Conservation (phyloP, 2,329 filamentous ascomycete genomes). For the Lachnellula hyalina region DNA sequence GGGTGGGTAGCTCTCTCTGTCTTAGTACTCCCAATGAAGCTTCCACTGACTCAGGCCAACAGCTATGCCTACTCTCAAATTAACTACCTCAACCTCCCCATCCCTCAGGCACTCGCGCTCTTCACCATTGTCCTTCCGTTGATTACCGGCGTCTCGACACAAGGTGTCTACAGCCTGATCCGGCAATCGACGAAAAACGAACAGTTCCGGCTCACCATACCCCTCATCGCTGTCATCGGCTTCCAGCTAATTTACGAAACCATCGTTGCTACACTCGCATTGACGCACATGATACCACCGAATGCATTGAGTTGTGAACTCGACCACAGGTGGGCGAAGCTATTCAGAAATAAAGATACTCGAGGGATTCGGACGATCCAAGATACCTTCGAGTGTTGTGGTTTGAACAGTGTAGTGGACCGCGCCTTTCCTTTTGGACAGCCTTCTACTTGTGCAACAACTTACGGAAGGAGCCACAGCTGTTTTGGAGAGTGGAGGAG, state of each 20-base stretch:
- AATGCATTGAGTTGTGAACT: constrained; percentile 44
- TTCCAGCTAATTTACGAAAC: constrained; percentile 31
- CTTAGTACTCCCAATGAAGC: not conserved
- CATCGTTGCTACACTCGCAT: constrained; percentile 26
- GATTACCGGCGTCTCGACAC: constrained; percentile 26
- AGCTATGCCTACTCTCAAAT: constrained; percentile 30
- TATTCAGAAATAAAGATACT: constrained; percentile 49
- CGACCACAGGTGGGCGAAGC: constrained; percentile 47
- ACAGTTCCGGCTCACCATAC: constrained; percentile 24
- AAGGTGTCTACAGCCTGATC: constrained; percentile 18
- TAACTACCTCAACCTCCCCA: constrained; percentile 25
- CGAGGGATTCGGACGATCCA: constrained; percentile 54
- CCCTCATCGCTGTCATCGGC: constrained; percentile 27
- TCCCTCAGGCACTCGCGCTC: constrained; percentile 26
- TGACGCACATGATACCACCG: constrained; percentile 28
- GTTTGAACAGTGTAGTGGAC: constrained; percentile 52
- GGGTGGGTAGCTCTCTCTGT: constrained; percentile 17
- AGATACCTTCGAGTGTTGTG: constrained; percentile 62
- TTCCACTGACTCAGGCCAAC: not conserved
- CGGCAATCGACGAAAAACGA: constrained; percentile 18
- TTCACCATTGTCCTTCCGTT: constrained; percentile 28
- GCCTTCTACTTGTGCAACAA: constrained; percentile 26
- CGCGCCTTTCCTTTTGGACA: constrained; percentile 55
- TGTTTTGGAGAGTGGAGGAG: constrained; percentile 54
- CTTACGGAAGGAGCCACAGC: constrained; percentile 40